These are phyloP conservation scores for Ceratocystis destructans DNA, from an alignment of 2,329 filamentous ascomycete genomes.

Conservation along the genomic window DNA sequence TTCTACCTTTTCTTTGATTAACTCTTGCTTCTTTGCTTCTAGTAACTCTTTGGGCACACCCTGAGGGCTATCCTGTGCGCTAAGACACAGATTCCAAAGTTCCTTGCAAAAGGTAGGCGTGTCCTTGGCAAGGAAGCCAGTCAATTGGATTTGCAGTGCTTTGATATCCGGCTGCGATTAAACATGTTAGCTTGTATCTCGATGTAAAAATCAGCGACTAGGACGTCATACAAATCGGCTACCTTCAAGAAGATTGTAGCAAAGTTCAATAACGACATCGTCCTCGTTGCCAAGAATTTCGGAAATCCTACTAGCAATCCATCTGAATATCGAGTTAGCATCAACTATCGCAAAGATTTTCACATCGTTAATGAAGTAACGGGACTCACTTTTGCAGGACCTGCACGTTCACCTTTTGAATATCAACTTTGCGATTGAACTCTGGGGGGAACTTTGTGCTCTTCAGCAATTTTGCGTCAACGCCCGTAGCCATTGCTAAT, in stretches of 20 bases:
- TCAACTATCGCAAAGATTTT: not conserved
- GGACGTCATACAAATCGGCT: conserved; percentile 52
- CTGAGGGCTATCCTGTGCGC: conserved; percentile 74
- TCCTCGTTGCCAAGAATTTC: conserved; percentile 86
- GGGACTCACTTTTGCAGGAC: conserved; percentile 83
- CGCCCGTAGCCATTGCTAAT: conserved; percentile 62
- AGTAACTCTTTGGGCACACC: conserved; percentile 89
- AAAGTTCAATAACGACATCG: conserved; percentile 85
- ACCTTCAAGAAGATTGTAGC: conserved; percentile 57
- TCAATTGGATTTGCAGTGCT: conserved; percentile 82
- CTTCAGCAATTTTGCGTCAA: conserved; percentile 79
- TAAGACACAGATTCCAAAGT: conserved; percentile 80
- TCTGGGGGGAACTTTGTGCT: conserved; percentile 87
- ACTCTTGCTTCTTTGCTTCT: conserved; percentile 88
- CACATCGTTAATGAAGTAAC: not conserved
- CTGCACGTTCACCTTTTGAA: conserved; percentile 90
- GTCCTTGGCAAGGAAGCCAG: conserved; percentile 88
- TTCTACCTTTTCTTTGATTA: conserved; percentile 81
- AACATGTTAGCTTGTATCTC: conserved; percentile 7
- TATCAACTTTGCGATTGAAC: conserved; percentile 92
- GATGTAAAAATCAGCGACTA: conserved; percentile 7
- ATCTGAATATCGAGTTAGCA: conserved; percentile 40
- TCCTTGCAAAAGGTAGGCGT: conserved; percentile 83
- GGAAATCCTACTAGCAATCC: conserved; percentile 81
- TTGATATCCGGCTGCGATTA: conserved; percentile 79